These are phyloP conservation scores for Tetragonia tetragonoides DNA, from an alignment of 148 eudicot genomes.

Conservation along the genomic window DNA sequence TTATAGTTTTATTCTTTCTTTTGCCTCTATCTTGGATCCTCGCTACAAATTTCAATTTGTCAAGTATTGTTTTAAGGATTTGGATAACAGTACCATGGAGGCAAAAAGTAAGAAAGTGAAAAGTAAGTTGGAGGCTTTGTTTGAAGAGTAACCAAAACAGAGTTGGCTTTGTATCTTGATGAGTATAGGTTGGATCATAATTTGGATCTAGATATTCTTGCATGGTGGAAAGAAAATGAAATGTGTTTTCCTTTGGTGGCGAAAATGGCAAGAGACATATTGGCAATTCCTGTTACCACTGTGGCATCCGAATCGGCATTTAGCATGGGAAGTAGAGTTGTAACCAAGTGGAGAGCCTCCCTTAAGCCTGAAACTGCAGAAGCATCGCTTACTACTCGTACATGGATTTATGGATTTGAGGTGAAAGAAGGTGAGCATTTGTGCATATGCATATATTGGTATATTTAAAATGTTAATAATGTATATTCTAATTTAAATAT, in stretches of 20 bases:
- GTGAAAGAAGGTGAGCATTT: too few relatives aligned
- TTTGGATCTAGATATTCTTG: neutral
- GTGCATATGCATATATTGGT: too few relatives aligned
- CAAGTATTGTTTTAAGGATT: neutral
- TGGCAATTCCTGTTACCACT: conserved; percentile 6
- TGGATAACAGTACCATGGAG: neutral
- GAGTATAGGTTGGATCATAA: neutral
- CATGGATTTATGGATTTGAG: neutral
- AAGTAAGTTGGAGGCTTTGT: neutral
- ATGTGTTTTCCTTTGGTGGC: neutral
- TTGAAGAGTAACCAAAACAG: neutral
- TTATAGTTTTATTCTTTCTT: neutral
- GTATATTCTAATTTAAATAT: neutral
- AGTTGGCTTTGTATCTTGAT: neutral
- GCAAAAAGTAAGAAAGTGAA: too few relatives aligned
- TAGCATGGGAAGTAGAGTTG: neutral
- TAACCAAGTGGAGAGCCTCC: neutral
- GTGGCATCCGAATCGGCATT: conserved; percentile 2
- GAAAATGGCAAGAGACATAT: conserved; percentile 10
- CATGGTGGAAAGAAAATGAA: neutral
- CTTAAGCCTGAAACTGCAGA: neutral
- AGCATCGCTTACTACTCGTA: neutral
- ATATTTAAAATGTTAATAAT: too few relatives aligned
- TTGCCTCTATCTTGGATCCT: conserved; percentile 4
- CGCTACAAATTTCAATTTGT: neutral